phyloP scores from a whole-genome alignment of 495 filamentous ascomycete genomes.

The Lophium mytilinum region DNA sequence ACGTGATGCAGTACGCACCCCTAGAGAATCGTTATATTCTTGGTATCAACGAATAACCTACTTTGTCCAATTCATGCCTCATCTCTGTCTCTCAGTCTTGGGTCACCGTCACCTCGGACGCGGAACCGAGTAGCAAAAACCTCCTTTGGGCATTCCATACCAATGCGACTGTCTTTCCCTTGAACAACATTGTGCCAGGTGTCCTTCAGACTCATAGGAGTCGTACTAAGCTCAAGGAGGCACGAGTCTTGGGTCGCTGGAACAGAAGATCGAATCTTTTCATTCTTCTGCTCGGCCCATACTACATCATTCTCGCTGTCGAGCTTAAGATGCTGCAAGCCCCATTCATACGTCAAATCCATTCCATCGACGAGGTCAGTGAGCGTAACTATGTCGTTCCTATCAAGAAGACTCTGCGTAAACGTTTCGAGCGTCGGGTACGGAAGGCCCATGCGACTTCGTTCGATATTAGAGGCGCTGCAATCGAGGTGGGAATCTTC shows the following conservation, averaged over 20 bases:
- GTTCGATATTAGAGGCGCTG: constrained; percentile 5
- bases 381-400: constrained; percentile 29
- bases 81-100: not conserved
- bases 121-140: not conserved
- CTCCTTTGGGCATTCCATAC: not conserved
- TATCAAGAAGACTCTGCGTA: constrained; percentile 36
- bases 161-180: not conserved
- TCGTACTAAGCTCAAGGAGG: not conserved
- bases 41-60: not conserved
- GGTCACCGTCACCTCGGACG: not conserved
- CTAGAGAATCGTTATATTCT: too few relatives aligned
- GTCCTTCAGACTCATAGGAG: not conserved
- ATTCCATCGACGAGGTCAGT: constrained; percentile 36
- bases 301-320: constrained; percentile 33
- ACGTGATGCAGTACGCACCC: too few relatives aligned
- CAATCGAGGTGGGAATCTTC: not conserved
- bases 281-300: constrained; percentile 24
- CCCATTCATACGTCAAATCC: constrained; percentile 37
- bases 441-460: constrained; percentile 33
- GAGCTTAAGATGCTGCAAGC: constrained; percentile 29
- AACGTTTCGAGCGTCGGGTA: constrained; percentile 33
- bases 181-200: not conserved
- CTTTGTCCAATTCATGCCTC: not conserved
- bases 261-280: not conserved
- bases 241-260: not conserved